Conservation (phyloP, 352 stramenopile genomes). For the Globisporangium radiosum region DNA sequence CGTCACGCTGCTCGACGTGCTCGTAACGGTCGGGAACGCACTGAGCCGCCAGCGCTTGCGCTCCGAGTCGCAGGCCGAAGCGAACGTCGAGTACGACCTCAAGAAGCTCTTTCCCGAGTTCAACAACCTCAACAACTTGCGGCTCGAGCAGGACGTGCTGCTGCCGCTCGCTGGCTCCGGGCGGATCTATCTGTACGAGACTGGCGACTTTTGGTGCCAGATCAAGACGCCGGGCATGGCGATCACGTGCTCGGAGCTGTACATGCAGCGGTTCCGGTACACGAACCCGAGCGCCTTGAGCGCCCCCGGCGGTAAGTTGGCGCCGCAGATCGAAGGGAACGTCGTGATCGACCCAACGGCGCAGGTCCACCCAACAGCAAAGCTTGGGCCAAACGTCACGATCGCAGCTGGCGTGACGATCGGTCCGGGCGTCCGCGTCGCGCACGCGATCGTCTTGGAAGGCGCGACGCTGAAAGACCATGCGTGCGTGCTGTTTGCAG, state of each 20-base stretch:
- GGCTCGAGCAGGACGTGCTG: constrained; percentile 81
- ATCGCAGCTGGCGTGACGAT: constrained; percentile 83
- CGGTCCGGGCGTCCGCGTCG: constrained; percentile 68
- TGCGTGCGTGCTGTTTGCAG: constrained; percentile 78
- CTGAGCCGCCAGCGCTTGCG: constrained; percentile 74
- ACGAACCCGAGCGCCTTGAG: constrained; percentile 82
- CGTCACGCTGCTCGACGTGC: constrained; percentile 69
- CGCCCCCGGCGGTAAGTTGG: constrained; percentile 72
- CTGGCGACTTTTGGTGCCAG: constrained; percentile 87
- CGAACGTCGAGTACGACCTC: constrained; percentile 67
- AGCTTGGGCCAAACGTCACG: constrained; percentile 82
- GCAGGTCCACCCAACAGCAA: constrained; percentile 78
- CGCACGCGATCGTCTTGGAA: constrained; percentile 86
- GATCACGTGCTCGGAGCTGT: constrained; percentile 86
- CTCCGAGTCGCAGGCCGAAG: constrained; percentile 64
- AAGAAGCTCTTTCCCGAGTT: constrained; percentile 87
- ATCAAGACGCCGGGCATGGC: constrained; percentile 89
- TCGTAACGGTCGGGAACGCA: constrained; percentile 73
- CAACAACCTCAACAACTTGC: constrained; percentile 78
- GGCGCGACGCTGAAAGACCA: constrained; percentile 86
- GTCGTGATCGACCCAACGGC: constrained; percentile 77
- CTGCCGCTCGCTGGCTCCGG: constrained; percentile 74
- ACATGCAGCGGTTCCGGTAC: constrained; percentile 89
- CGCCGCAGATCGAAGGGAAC: constrained; percentile 83
- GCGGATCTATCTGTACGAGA: constrained; percentile 71